These are phyloP conservation scores for Carex parvula DNA, from an alignment of 176 grass and related monocot genomes.

Conservation along the genomic window DNA sequence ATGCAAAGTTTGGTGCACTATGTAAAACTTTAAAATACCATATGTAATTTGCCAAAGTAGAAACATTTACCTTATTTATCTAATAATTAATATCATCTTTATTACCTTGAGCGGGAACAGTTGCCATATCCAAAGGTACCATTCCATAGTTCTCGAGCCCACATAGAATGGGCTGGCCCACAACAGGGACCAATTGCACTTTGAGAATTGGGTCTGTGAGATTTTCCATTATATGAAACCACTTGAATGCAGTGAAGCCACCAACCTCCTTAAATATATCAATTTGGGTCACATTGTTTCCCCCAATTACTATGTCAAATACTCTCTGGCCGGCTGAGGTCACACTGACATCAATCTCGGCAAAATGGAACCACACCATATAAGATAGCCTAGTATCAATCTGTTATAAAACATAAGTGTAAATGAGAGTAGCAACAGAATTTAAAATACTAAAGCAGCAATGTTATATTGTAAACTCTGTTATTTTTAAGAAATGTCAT, in stretches of 20 bases:
- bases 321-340: slow-evolving; percentile 51
- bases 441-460: not conserved
- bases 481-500: not conserved
- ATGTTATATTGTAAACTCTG: not conserved
- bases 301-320: slow-evolving; percentile 70
- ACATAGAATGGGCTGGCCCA: slow-evolving; percentile 76
- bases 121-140: slow-evolving; percentile 74
- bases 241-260: slow-evolving; percentile 86
- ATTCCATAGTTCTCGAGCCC: slow-evolving; percentile 96
- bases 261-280: slow-evolving; percentile 95
- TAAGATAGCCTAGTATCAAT: slow-evolving; percentile 75
- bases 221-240: slow-evolving; percentile 73
- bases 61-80: not conserved
- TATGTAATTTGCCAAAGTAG: not conserved
- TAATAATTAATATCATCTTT: not conserved
- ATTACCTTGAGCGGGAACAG: slow-evolving; percentile 62
- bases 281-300: slow-evolving; percentile 61
- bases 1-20: not conserved
- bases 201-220: slow-evolving; percentile 50
- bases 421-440: not conserved
- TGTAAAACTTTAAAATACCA: not conserved
- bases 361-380: slow-evolving; percentile 99
- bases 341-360: slow-evolving; percentile 68
- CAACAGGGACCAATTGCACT: slow-evolving; percentile 66
- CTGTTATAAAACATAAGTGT: not conserved